Base-by-base conservation (phyloP, 345 rosid genomes). In the Stellera chamaejasme region DNA sequence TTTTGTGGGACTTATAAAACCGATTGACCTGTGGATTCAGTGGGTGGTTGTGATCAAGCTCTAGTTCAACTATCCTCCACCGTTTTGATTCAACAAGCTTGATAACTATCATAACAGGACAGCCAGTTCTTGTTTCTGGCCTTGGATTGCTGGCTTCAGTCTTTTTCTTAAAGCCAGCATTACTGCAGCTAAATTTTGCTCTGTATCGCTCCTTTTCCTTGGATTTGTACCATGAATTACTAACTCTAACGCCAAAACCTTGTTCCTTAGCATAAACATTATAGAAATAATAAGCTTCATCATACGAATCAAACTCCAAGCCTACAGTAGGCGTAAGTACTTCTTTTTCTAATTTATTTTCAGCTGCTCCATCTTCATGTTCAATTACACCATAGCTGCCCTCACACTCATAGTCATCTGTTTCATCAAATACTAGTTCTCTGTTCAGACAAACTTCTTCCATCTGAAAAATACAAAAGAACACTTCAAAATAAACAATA, bases 111-210 rank as follows among this genome's bases (percentile, higher is more conserved):
- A 73, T 77, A 39, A 74, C 82, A 50, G 80, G 72, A 45, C 81
- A 77, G 32, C 81, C 77, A 44, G 81, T 77, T 58, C 81, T 77
- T 23, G 81, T 77, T 61, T 73, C 76, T 1, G 81, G 78, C 27
- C 78, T 66, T 2, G 78, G 81, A 52, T 72, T 72, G 64, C 73
- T 73, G 41, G 81, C 81, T 70, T 77, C 81, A 13, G 78, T 77
- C 67, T 65, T 77, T 68, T 77, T 77, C 61, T 77, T 73, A 63
- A 77, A 77, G 36, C 82, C 82, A 13, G 78, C 82, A 68, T 76
- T 77, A 54, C 78, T 77, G 64, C 81, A 77, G 55, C 76, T 77
- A 70, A 77, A 78, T 73, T 77, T 77, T 39, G 77, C 81, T 70
- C 81, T 65, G 42, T 73, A 77, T 0, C 78, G 69, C 62, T 77